Evolutionary conservation across 2,329 filamentous ascomycete species (phyloP).

Genomic region (Trichophyton equinum): DNA sequence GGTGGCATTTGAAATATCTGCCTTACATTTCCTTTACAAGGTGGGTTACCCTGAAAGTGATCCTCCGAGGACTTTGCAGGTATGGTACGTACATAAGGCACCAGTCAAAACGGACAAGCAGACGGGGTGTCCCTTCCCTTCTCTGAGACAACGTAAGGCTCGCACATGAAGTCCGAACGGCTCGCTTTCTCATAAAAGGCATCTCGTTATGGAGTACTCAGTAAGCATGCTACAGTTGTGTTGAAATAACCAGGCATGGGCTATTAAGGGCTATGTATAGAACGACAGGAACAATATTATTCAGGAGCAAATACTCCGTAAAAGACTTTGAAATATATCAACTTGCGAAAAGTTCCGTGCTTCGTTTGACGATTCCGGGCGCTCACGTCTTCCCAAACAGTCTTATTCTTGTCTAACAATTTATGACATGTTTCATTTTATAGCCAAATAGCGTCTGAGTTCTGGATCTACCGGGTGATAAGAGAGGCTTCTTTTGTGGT

Average conservation of each 20-base stretch:
- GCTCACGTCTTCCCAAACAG: neutral
- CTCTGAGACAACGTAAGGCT: neutral
- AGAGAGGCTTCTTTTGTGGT: neutral
- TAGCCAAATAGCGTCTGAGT: neutral
- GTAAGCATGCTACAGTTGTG: neutral
- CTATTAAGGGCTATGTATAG: neutral
- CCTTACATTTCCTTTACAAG: neutral
- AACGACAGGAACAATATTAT: neutral
- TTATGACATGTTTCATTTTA: conserved; percentile 1
- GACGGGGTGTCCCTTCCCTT: neutral
- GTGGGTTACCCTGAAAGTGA: no score
- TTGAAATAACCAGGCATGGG: neutral
- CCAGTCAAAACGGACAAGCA: neutral
- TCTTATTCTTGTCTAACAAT: neutral
- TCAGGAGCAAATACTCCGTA: neutral
- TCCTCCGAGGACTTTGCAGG: neutral
- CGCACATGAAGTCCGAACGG: neutral
- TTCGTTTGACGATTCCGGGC: neutral
- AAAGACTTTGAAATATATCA: neutral
- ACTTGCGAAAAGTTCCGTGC: neutral
- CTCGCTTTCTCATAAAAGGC: neutral
- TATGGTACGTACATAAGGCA: neutral
- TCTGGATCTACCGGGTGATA: neutral
- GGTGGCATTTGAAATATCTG: neutral
- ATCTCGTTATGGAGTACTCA: neutral